These are phyloP conservation scores for Solanum virginianum DNA, from an alignment of 257 asterid species.

Conservation along the genomic window DNA sequence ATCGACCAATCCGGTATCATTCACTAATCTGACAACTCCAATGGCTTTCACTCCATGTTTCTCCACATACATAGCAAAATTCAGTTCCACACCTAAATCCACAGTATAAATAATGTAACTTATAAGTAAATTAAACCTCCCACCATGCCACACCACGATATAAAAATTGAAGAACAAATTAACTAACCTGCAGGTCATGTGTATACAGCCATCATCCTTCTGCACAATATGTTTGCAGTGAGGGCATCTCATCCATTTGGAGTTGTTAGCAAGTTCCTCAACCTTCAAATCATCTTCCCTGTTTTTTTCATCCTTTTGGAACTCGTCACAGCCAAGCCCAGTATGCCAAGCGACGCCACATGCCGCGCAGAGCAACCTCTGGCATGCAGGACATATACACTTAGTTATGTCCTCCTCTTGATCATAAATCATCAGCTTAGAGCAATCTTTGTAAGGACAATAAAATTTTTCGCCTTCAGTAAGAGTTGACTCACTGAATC, in stretches of 20 bases:
- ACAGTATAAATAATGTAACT: neutral
- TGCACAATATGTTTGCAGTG: constrained; percentile 1
- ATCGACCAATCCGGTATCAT: neutral
- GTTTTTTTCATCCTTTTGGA: neutral
- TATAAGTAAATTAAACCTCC: neutral
- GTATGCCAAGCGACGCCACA: constrained; percentile 3
- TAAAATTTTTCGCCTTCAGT: neutral
- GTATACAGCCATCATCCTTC: neutral
- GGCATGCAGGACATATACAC: neutral
- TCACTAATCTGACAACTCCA: neutral
- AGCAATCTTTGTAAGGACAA: neutral
- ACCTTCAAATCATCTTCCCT: neutral
- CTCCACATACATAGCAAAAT: constrained; percentile 7
- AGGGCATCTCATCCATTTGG: neutral
- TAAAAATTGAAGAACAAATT: neutral
- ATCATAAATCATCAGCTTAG: neutral
- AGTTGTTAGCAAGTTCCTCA: neutral
- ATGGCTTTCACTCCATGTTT: neutral
- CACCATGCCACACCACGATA: neutral
- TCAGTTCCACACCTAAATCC: neutral
- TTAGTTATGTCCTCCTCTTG: neutral
- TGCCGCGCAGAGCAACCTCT: neutral
- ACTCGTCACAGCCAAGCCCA: neutral
- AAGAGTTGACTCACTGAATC: neutral
- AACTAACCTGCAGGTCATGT: constrained; percentile 1